Evolutionary conservation across 2,329 filamentous ascomycete genomes (phyloP), one percentile per base, ranked within the genome.

Genomic region (Aureobasidium uvarum): DNA sequence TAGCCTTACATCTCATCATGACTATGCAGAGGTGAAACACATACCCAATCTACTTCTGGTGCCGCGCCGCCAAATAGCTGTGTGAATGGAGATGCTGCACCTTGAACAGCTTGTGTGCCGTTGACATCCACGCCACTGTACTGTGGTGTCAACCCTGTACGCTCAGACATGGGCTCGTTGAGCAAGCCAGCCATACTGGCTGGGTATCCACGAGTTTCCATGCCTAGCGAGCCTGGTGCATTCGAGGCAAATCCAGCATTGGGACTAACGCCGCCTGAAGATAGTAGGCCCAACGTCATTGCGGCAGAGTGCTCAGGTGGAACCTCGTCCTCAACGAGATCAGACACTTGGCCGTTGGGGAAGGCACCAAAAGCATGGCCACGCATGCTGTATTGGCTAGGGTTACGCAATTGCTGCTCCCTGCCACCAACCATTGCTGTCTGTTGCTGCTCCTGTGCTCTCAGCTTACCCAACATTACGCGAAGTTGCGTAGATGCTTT

Each of bases 401-500:
- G 25, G 16, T 52, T 45, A 20, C 60, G 41, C 25, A 60, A 20
- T 23, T 51, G 25, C 54, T 66, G 59, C 48, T 67, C 54, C n/a
- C 48, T 43, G 23, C 67, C 51, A n/a, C 64, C 65, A 20, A 48
- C 16, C 54, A 39, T 39, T n/a, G 70, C 70, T 73, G 43, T 41
- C 36, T 67, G 67, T 33, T 65, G 56, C 11, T 69, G 66, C 25
- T 75, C 75, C 11, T 83, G 80, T 65, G 78, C 79, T 71, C 84
- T 88, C 63, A 97, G 82, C 75, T 95, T 95, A 38, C 87, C 83
- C 51, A 98, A 79, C 85, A 98, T 92, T 60, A 97, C 87, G 25
- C 87, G 87, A n/a, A 98, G 81, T 28, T 94, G 84, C 48, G 86
- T 86, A 46, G 86, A 86, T 1, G 92, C 94, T 78, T 98, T 98